Evolutionary conservation across 441 rosid genomes (phyloP), one percentile per base, ranked within the genome.

Genomic region (Pelargonium australe): DNA sequence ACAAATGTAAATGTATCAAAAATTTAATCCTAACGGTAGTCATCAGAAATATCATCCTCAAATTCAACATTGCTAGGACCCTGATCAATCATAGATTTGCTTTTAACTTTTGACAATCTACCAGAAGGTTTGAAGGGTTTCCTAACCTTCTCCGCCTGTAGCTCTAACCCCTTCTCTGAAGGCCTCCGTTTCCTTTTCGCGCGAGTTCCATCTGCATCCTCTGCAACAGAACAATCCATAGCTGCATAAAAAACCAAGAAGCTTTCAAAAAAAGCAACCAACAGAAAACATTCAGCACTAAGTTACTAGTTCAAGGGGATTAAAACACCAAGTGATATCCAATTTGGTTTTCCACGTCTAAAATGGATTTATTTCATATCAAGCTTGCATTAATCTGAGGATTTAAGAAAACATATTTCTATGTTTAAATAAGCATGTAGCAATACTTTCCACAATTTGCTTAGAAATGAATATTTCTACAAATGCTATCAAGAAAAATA

Each of bases 101-200:
- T 75, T 81, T 83, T 86, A 37, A 71, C 72, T 85, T 86, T 89
- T 64, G 86, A 80, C 76, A 75, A 73, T 82, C 81, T 84, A 77
- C 88, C 79, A 49, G 92, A 79, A 65, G 84, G 75, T 75, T 87
- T 91, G 68, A 34, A 34, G 40, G 40, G 40, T 34, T 34, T 34
- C 40, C 82, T 82, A 47, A 86, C 92, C 85, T 87, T 92, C 84
- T 89, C 96, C n/a, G 93, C 98, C 79, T 89, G 99, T 81, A 92
- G 78, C 78, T 84, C 97, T 80, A 95, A 77, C 73, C 95, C 98
- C 82, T 95, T 92, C 83, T 92, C 97, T 7, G 99, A 95, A 71
- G 98, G 99, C 79, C 73, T 95, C 73, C 96, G 78, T 70, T 84
- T 95, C 69, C 98, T 86, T 82, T 84, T 95, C 67, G 85, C 51